These are phyloP conservation scores for Vararia minispora DNA, from an alignment of 768 basidiomycete genomes.

Conservation along the genomic window DNA sequence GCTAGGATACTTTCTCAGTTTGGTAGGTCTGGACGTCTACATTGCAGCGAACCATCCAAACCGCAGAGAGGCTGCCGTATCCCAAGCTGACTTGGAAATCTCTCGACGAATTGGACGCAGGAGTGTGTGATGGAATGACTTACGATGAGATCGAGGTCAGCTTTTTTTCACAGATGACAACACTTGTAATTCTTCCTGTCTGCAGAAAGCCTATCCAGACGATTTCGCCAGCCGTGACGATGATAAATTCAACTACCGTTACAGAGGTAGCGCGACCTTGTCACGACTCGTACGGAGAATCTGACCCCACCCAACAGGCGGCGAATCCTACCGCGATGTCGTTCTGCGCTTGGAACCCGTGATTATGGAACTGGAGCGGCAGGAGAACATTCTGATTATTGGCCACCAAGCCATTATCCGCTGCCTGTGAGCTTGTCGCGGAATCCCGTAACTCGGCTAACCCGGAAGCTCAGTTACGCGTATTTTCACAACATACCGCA, in stretches of 20 bases:
- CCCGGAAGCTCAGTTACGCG: constrained; percentile 60
- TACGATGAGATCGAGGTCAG: constrained; percentile 95
- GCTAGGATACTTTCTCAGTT: neutral
- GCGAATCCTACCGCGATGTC: constrained; percentile 97
- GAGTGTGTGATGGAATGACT: constrained; percentile 99
- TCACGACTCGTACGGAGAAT: neutral
- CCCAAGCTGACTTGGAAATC: constrained; percentile 97
- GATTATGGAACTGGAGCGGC: constrained; percentile 98
- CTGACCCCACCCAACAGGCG: constrained; percentile 29
- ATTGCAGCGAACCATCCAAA: constrained; percentile 84
- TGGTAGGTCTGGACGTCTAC: constrained; percentile 98
- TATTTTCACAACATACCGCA: constrained; percentile 93
- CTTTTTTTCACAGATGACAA: neutral
- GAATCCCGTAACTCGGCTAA: neutral
- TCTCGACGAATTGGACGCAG: constrained; percentile 95
- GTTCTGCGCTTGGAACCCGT: constrained; percentile 92
- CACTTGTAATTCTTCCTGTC: neutral
- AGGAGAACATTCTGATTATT: constrained; percentile 94
- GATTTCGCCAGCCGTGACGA: constrained; percentile 98
- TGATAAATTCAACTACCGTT: constrained; percentile 99
- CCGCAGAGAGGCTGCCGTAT: constrained; percentile 71
- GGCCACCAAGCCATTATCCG: constrained; percentile 91
- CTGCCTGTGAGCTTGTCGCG: constrained; percentile 42
- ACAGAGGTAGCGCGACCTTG: constrained; percentile 67
- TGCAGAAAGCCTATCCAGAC: constrained; percentile 86